Evolutionary conservation across 305 asterid genomes (phyloP), one percentile per base, ranked within the genome.

Genomic region (Solanum chacoense): DNA sequence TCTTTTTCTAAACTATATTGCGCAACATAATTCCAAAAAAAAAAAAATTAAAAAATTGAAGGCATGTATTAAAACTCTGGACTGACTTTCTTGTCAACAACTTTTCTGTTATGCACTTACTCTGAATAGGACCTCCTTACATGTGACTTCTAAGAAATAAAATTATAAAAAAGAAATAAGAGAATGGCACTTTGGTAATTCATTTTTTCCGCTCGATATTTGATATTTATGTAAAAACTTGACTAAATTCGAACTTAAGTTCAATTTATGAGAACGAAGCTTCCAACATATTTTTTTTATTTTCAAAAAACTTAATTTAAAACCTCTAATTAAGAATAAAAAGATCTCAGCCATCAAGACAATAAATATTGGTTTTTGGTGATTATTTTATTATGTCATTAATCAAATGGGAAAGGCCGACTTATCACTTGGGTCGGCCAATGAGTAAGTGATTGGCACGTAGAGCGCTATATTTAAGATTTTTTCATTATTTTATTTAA

Each of bases 371-470:
- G 16, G 12, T 65, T 18, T 26, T 69, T 69, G 32, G 75, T 26
- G 34, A 11, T 6, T 69, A 69, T 12, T 69, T 26, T 69, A 69
- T 69, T 26, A 22, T 22, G 22, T 63, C 69, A 0, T 59, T 22
- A 59, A 59, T 1, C 69, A 38, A 80, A 88, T 75, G 45, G 40
- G 6, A 83, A 37, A 65, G 86, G 90, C 94, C 90, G 90, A 91
- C 93, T 84, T 84, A 55, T 31, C 45, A 84, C 42, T 84, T 45
- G 75, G 88, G 89, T 88, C 93, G 89, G 89, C 94, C 92, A 91
- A 85, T 90, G 29, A 28, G 84, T 42, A 31, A 83, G 69, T 85
- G 24, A 69, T 63, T 11, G 37, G 29, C 73, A 18, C 29, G 79
- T 88, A 29, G 74, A 14, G 7, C n/a, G 6, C n/a, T 36, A 8